Evolutionary conservation across 257 asterid species (phyloP).

Genomic region (Ophiorrhiza pumila): DNA sequence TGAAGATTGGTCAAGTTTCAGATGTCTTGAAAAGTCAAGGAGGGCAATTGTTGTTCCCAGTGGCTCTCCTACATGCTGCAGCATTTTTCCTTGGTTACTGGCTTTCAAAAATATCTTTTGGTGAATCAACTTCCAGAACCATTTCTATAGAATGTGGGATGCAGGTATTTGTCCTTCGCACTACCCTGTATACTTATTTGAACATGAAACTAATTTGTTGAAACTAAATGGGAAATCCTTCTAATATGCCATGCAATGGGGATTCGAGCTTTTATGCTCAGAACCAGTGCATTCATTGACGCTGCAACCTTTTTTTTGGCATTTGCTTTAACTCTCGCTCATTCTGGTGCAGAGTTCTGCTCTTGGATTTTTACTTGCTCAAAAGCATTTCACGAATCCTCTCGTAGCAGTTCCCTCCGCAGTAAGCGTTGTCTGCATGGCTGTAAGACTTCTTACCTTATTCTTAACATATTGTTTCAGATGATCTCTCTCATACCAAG

Average conservation of each 20-base stretch:
- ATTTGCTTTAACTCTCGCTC: neutral
- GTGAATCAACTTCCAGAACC: slow-evolving; percentile 97
- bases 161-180: slow-evolving; percentile 56
- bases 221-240: neutral
- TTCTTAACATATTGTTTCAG: neutral
- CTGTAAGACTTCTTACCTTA: slow-evolving; percentile 46
- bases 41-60: slow-evolving; percentile 73
- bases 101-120: slow-evolving; percentile 78
- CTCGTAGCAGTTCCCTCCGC: slow-evolving; percentile 98
- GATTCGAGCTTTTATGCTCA: neutral
- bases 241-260: neutral
- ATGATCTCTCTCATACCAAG: neutral
- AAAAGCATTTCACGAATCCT: slow-evolving; percentile 92
- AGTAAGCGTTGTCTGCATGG: slow-evolving; percentile 98
- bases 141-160: slow-evolving; percentile 96
- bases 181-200: slow-evolving; percentile 1
- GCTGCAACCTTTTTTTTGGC: neutral
- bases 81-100: slow-evolving; percentile 82
- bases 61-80: slow-evolving; percentile 77
- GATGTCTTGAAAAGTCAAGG: slow-evolving; percentile 92
- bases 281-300: too few species aligned
- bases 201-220: neutral
- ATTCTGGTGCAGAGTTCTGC: slow-evolving; percentile 73
- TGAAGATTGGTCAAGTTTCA: slow-evolving; percentile 90
- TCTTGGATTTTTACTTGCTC: slow-evolving; percentile 87